Evolutionary conservation across 2,329 filamentous ascomycete genomes (phyloP), one percentile per base, ranked within the genome.

Genomic region (Ampelomyces quisqualis): DNA sequence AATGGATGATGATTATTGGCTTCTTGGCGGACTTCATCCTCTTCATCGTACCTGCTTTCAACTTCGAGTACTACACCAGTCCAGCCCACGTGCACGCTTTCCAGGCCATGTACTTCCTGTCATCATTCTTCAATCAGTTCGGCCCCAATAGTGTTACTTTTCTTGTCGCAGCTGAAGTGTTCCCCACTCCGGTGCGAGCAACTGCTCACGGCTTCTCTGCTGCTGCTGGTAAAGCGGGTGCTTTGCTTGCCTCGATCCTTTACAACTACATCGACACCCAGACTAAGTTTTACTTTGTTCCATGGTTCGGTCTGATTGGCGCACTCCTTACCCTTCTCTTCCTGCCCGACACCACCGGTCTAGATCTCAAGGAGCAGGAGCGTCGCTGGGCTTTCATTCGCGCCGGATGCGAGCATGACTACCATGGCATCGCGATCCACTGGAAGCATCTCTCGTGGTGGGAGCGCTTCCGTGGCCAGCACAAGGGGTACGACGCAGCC

Each of bases 71-170:
- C 80, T 96, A 90, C 76, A 89, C 80, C 14, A 76, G 76, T 34
- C 73, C 77, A 1, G 75, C 76, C 5, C 81, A 88, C 58, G 85
- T 96, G 67, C 83, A 88, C 62, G 76, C 78, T n/a, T 97, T 97
- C 84, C 90, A 96, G 75, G 83, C 90, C 65, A 95, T 97, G 89
- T 96, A 96, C 79, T 96, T 95, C 74, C 70, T 97, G 57, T 95
- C 89, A 6, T 95, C 88, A 17, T 97, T 97, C 77, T 97, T 97
- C 84, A 96, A 96, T 79, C 91, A 97, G 69, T 97, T 97, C 63
- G 91, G 91, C 9, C 91, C 91, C 70, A 97, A 97, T 79, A 85
- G 83, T 32, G 90, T 96, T 60, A 95, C 90, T 49, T 97, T 97
- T 86, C 81, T 97, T 55, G 88, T 95, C 23, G 91, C 91, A 29